Base-by-base conservation (phyloP, 495 filamentous ascomycete species). In the Aspergillus nidulans region DNA sequence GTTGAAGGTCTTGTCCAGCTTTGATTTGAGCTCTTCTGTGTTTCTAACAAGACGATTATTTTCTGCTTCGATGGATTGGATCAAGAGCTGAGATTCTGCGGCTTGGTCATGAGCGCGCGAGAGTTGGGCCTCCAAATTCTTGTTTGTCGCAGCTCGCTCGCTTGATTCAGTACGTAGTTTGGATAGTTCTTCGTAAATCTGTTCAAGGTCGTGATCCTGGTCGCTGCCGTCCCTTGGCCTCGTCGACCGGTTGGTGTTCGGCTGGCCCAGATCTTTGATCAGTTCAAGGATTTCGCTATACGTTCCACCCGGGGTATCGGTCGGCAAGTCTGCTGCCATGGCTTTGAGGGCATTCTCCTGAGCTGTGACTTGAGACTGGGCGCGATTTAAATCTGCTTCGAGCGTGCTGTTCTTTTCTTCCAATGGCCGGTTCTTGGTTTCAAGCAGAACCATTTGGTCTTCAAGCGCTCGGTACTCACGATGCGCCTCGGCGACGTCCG, bases 41-140 rank as follows among this genome's bases (percentile, higher is more conserved):
- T 66, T 62, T 15, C 47, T 55, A 10, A 66, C 63, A 9, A 80
- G 68, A 10, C 68, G 69, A 7, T 68, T 68, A 52, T 80, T 80
- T 52, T 81, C 78, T 4, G 64, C 55, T 59, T 78, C 76, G 15
- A 78, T 71, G 19, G 74, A 72, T 44, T 74, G 68, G 32, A 78
- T 65, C 8, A 77, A 66, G 16, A 65, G 57, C 21, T 77, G 72
- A 0, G 72, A 60, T 64, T 80, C 78, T 20, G 66, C 51, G 12
- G 72, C 59, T 48, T 77, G 73, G 15, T 74, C 67, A 26, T 68
- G 63, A 1, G 71, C 69, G 6, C 61, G 66, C 13, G 56, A 56
- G 13, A 64, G 55, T 61, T 78, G 73, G 10, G 59, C 46, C 20
- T 75, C 71, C 13, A 67, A 58, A 0, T 70, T 57, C 39, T 71